phyloP scores from a whole-genome alignment of 257 asterid genomes.

The Thymus quinquecostatus region DNA sequence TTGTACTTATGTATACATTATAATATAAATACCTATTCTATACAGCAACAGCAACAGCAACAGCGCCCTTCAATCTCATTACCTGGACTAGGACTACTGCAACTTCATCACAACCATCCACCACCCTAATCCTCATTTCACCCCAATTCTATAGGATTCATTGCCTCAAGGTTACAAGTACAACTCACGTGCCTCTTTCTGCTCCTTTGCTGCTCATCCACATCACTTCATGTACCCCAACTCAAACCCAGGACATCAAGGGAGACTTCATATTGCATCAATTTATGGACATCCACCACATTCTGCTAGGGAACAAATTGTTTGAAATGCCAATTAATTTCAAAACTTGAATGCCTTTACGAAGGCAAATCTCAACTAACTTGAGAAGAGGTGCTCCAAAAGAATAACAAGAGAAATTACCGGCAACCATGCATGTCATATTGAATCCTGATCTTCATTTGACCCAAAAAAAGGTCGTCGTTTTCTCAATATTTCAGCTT shows the following conservation, averaged over 20 bases:
- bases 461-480: slow-evolving; percentile 46
- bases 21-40: slow-evolving; percentile 28
- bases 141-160: slow-evolving; percentile 7
- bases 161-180: slow-evolving; percentile 1
- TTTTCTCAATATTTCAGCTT: slow-evolving; percentile 77
- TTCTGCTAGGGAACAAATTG: slow-evolving; percentile 12
- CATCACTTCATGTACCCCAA: slow-evolving; percentile 20
- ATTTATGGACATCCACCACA: background rate
- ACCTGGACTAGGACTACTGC: slow-evolving; percentile 4
- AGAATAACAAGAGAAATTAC: slow-evolving; percentile 31
- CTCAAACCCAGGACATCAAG: too few relatives aligned
- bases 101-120: slow-evolving; percentile 10
- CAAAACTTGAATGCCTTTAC: slow-evolving; percentile 35
- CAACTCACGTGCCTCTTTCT: background rate
- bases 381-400: slow-evolving; percentile 33
- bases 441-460: slow-evolving; percentile 49
- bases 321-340: slow-evolving; percentile 37
- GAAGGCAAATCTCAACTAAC: slow-evolving; percentile 37
- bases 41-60: slow-evolving; percentile 33
- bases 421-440: slow-evolving; percentile 42
- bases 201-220: slow-evolving; percentile 22
- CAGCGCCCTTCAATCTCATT: slow-evolving; percentile 26
- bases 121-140: background rate
- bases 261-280: background rate
- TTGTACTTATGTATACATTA: slow-evolving; percentile 4